Conservation (phyloP, 1,284 basidiomycete species). For the Cyathus olla region DNA sequence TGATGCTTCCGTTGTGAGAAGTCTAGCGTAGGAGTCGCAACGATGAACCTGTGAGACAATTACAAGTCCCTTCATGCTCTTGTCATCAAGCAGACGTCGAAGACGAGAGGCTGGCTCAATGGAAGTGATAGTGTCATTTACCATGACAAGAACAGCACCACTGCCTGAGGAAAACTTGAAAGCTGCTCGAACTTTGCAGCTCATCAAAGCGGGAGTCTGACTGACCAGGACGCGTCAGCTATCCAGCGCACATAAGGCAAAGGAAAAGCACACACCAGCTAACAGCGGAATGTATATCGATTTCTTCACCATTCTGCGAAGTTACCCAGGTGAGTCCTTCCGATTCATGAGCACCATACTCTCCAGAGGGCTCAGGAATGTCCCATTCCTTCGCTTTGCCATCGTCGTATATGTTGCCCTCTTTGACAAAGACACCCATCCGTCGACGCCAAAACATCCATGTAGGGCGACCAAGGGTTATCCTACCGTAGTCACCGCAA, state of each 20-base stretch:
- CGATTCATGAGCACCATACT: conserved; percentile 16
- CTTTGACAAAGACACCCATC: conserved; percentile 33
- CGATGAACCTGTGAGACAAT: conserved; percentile 41
- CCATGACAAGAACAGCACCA: conserved; percentile 35
- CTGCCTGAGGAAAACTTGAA: conserved; percentile 28
- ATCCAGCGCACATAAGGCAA: not conserved
- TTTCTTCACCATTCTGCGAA: conserved; percentile 29
- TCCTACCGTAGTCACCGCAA: conserved; percentile 40
- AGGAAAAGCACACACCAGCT: conserved; percentile 20
- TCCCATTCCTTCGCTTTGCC: conserved; percentile 24
- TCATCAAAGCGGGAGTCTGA: conserved; percentile 23
- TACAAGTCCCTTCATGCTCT: conserved; percentile 24
- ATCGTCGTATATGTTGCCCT: conserved; percentile 41
- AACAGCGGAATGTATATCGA: conserved; percentile 17
- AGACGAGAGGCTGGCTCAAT: conserved; percentile 33
- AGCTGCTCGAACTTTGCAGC: conserved; percentile 23
- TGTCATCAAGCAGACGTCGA: conserved; percentile 28
- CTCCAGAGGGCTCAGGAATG: conserved; percentile 24
- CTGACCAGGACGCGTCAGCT: conserved; percentile 10
- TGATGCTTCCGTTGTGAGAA: conserved; percentile 23
- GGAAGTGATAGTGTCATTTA: conserved; percentile 20
- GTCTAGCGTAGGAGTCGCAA: conserved; percentile 38
- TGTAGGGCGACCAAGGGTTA: conserved; percentile 15
- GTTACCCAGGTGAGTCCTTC: conserved; percentile 35
- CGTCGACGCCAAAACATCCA: conserved; percentile 30